Evolutionary conservation across 257 asterid genomes (phyloP).

Genomic region (Plantago ovata): DNA sequence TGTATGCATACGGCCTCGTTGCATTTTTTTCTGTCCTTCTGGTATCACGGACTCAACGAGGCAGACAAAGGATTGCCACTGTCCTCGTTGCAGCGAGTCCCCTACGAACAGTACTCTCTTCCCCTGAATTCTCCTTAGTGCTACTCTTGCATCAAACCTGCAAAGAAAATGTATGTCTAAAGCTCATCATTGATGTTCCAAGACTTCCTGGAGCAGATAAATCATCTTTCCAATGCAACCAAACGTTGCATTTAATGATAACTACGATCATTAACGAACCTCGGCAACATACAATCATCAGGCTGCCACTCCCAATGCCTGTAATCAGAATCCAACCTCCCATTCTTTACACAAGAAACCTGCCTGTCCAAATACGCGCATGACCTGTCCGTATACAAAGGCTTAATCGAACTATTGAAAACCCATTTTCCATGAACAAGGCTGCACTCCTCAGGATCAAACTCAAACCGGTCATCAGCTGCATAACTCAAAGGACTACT

Average conservation of each 20-base stretch:
- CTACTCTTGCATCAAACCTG: conserved; percentile 71
- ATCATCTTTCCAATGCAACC: background rate
- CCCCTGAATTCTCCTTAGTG: conserved; percentile 63
- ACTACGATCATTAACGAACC: conserved; percentile 28
- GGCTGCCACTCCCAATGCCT: conserved; percentile 90
- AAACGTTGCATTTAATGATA: background rate
- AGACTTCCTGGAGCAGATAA: too few relatives aligned
- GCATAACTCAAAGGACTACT: conserved; percentile 42
- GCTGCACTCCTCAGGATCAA: conserved; percentile 77
- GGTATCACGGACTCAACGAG: conserved; percentile 74
- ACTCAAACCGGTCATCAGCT: conserved; percentile 72
- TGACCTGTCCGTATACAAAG: conserved; percentile 58
- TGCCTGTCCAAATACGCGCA: conserved; percentile 87
- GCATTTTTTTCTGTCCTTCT: conserved; percentile 57
- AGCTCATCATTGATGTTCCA: too few relatives aligned
- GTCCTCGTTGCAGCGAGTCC: conserved; percentile 93
- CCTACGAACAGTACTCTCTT: conserved; percentile 89
- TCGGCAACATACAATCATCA: conserved; percentile 89
- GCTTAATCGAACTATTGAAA: conserved; percentile 57
- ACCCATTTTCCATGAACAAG: conserved; percentile 78
- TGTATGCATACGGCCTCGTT: conserved; percentile 52
- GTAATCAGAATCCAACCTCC: conserved; percentile 59
- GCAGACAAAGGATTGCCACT: conserved; percentile 91
- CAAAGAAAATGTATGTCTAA: conserved; percentile 11
- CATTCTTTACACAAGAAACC: conserved; percentile 79